Base-by-base conservation (phyloP, 1,284 basidiomycete species). In the Cryptococcus jaspeensis region DNA sequence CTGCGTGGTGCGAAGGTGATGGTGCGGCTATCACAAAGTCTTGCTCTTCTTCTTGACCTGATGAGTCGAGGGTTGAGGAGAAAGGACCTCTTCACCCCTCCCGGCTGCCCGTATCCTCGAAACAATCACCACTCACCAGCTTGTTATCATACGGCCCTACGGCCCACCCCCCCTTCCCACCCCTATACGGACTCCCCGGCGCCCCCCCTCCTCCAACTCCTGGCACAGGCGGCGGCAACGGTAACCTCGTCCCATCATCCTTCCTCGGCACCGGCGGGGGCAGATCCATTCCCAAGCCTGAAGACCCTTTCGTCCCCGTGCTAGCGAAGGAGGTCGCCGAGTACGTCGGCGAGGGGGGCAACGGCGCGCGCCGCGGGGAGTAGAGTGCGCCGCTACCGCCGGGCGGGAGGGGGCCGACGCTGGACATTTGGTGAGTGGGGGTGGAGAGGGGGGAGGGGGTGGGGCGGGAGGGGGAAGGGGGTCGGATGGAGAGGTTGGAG, bases 131-230 rank as follows among this genome's bases (percentile, higher is more conserved):
- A 65, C 69, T 53, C 54, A 74, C 74, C 15, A 76, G 63, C 56
- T 73, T 72, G 58, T 74, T 74, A 53, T 76, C 72, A 52, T 76
- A 76, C 15, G 65, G 66, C 6, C 72, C 72, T 9, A 64, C 53
- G 0, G 69, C 70, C 58, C 60, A 68, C 5, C 59, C 59, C 12
- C 61, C 69, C 41, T 47, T 46, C n/a, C 41, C 32, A n/a, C 55
- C 60, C 54, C 56, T 49, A 55, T 66, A 63, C 2, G 66, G 65
- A 59, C 67, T 68, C 6, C 50, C 39, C n/a, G 49, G 55, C 13
- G 49, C 45, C 11, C 52, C 25, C 12, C 48, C 49, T 16, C 54
- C 28, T 15, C n/a, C 42, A 41, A 3, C 8, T 25, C n/a, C 5
- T 15, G 38, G 53, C n/a, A 55, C 40, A 23, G 66, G 67, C 7